A percentile compares a stretch with the other conserved stretches of the same genome.
These are phyloP conservation scores for Angomonas deanei DNA, from an alignment of 208 protist genomes.

Conservation along the genomic window DNA sequence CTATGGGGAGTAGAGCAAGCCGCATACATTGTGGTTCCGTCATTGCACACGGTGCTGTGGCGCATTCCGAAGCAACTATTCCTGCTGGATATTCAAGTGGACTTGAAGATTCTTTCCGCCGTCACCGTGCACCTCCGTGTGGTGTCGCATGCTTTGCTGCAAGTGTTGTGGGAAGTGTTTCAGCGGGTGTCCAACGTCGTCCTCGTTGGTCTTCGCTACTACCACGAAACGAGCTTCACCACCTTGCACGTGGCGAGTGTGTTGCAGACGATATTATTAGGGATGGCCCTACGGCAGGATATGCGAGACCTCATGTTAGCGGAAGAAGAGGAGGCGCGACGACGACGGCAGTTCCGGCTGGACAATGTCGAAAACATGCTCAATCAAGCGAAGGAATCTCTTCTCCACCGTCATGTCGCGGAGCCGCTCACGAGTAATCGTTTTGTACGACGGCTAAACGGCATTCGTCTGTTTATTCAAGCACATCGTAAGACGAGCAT, in stretches of 20 bases:
- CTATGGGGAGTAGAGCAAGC: too few species aligned
- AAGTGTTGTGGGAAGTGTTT: neutral
- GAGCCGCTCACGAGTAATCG: constrained; percentile 16
- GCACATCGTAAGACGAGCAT: constrained; percentile 36
- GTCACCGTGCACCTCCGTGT: neutral
- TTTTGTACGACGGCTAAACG: constrained; percentile 19
- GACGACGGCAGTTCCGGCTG: constrained; percentile 1
- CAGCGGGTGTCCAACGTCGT: neutral
- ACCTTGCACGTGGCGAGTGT: constrained; percentile 47
- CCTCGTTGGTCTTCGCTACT: constrained; percentile 15
- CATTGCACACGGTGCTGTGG: constrained; percentile 5
- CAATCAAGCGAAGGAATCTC: neutral
- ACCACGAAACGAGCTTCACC: constrained; percentile 57
- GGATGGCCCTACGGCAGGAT: constrained; percentile 65
- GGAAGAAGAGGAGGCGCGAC: constrained; percentile 4
- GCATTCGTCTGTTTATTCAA: constrained; percentile 36
- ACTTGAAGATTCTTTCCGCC: constrained; percentile 15
- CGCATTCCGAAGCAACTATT: neutral
- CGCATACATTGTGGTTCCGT: neutral
- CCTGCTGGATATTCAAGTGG: constrained; percentile 19
- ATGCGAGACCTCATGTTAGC: constrained; percentile 27
- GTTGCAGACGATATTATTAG: constrained; percentile 56
- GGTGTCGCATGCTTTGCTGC: neutral
- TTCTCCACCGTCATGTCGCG: neutral
- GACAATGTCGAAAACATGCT: neutral